Evolutionary conservation across 371 early-diverging fungal genomes (phyloP).

Genomic region (Lichtheimia ramosa): DNA sequence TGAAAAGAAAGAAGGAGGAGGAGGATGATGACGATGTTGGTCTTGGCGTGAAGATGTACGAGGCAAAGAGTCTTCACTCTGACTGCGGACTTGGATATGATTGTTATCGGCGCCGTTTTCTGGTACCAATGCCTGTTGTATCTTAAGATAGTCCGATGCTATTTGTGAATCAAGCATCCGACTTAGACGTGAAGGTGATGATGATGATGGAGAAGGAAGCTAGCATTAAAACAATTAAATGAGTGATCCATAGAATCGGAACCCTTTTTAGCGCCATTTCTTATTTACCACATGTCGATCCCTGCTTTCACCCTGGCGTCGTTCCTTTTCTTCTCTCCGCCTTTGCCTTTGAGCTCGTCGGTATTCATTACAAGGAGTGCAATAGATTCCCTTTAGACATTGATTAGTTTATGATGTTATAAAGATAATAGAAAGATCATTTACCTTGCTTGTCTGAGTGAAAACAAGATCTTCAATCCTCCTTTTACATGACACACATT

Average conservation of each 20-base stretch:
- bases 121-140: slow-evolving; percentile 14
- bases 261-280: slow-evolving; percentile 4
- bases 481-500: slow-evolving; percentile 71
- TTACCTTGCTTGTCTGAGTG: slow-evolving; percentile 76
- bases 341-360: slow-evolving; percentile 33
- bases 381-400: slow-evolving; percentile 40
- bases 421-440: too few relatives aligned
- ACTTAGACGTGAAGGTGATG: slow-evolving; percentile 8
- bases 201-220: not conserved
- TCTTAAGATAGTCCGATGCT: slow-evolving; percentile 17
- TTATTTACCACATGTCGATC: slow-evolving; percentile 5
- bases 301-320: slow-evolving; percentile 10
- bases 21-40: slow-evolving; percentile 1
- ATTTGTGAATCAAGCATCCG: slow-evolving; percentile 18
- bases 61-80: not conserved
- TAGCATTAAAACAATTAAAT: not conserved
- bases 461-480: slow-evolving; percentile 78
- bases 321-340: slow-evolving; percentile 37
- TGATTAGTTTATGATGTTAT: too few relatives aligned
- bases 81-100: slow-evolving; percentile 9
- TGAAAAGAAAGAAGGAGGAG: not conserved
- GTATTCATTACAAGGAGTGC: slow-evolving; percentile 45
- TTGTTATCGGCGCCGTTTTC: slow-evolving; percentile 3
- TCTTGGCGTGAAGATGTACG: not conserved
- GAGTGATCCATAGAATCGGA: not conserved